Conservation (phyloP, 1,284 basidiomycete genomes). For the Xerocomus nothofagi region DNA sequence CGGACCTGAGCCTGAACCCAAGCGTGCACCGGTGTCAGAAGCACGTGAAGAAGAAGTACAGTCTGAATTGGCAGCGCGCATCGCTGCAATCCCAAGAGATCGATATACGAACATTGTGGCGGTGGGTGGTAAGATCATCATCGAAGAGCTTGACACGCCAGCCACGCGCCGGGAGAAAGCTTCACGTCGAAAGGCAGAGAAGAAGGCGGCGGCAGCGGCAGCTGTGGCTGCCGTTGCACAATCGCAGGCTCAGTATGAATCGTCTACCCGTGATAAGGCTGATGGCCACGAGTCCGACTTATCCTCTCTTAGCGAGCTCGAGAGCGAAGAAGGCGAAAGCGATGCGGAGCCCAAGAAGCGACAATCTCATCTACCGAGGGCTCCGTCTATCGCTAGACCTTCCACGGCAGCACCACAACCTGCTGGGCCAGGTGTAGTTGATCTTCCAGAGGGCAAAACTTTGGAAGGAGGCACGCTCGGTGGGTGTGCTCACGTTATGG, state of each 20-base stretch:
- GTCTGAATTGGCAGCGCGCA: conserved; percentile 23
- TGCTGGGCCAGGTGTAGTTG: conserved; percentile 24
- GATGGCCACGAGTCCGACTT: conserved; percentile 28
- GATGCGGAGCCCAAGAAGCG: conserved; percentile 6
- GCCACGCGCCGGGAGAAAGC: conserved; percentile 59
- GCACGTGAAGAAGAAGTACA: conserved; percentile 7
- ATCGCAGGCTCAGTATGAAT: conserved; percentile 5
- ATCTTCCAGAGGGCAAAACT: conserved; percentile 33
- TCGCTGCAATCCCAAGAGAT: conserved; percentile 32
- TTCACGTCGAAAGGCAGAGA: conserved; percentile 47
- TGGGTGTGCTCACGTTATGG: conserved; percentile 28
- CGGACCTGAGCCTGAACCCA: background rate
- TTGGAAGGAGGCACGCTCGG: conserved; percentile 55
- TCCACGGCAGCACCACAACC: conserved; percentile 8
- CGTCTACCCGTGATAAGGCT: conserved; percentile 7
- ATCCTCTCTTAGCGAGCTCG: conserved; percentile 32
- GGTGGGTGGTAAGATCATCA: conserved; percentile 48
- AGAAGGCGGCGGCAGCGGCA: conserved; percentile 29
- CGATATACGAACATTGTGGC: conserved; percentile 35
- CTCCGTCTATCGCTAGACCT: conserved; percentile 7
- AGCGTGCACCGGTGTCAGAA: background rate
- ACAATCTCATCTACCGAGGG: background rate
- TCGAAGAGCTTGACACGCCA: conserved; percentile 71
- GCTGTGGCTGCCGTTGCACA: conserved; percentile 22
- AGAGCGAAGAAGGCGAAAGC: conserved; percentile 23